Base-by-base conservation (phyloP, 768 basidiomycete species). In the Psilocybe cubensis region DNA sequence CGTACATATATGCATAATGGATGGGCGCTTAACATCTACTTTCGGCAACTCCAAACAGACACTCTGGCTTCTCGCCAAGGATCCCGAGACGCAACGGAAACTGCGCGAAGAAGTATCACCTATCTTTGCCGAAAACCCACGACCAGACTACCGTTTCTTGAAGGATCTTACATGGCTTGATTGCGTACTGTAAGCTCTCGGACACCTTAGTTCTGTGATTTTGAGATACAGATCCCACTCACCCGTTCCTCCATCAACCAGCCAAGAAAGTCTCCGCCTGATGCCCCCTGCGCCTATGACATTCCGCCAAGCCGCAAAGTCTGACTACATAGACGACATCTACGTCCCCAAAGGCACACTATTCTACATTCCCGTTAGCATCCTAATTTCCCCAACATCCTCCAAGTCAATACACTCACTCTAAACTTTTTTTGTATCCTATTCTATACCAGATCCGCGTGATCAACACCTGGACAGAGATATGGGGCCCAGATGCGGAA, bases 31-130 rank as follows among this genome's bases (percentile, higher is more conserved):
- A 29, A 29, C 18, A 48, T 43, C 25, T n/a, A 5, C 48, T 24
- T 41, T 33, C 41, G 48, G 9, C 12, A 27, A 12, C 23, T 7
- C 24, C 41, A 6, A 35, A 61, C 38, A 79, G 82, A 80, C 81
- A 0, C 69, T 83, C 7, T 83, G 82, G 81, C 72, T 82, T 21
- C 76, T 87, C 12, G 78, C 83, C 8, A 79, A 81, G 38, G 71
- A 85, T 63, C 77, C 72, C 3, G 73, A 76, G 18, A 69, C 75
- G 47, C 86, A 87, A 66, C 70, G 68, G 5, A 75, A 73, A 41
- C 75, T 89, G 2, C 79, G 86, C 4, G 77, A 78, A 3, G 86
- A 89, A 67, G 68, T 84, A n/a, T 63, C 70, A 0, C 74, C 79
- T 0, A 56, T 83, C 1, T 71, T 77, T 38, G 57, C 64, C 4